A percentile compares a stretch with the other conserved stretches of the same genome.
Conservation (phyloP, 441 rosid genomes). For the Mallotus japonicus region DNA sequence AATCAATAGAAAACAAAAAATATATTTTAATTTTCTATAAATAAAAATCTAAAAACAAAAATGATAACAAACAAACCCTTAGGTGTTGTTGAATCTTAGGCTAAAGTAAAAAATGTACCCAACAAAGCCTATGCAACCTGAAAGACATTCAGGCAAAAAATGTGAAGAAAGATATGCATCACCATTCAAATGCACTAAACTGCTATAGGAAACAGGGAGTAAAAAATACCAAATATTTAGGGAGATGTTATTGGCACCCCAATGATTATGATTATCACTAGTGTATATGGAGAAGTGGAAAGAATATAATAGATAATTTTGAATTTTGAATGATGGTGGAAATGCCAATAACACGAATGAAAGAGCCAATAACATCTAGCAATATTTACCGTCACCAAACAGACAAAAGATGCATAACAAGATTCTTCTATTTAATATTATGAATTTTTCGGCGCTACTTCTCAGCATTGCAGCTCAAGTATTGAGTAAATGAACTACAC, state of each 20-base stretch:
- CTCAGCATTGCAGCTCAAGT: not conserved
- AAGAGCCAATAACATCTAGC: too few relatives aligned
- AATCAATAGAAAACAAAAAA: too few relatives aligned
- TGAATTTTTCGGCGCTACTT: conserved; percentile 1
- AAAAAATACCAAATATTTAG: not conserved
- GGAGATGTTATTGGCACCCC: too few relatives aligned
- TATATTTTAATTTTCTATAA: too few relatives aligned
- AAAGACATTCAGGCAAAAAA: not conserved
- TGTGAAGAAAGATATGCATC: not conserved
- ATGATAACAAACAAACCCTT: too few relatives aligned
- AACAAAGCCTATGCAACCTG: not conserved
- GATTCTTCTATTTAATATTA: not conserved
- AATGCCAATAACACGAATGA: too few relatives aligned
- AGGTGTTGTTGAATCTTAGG: not conserved
- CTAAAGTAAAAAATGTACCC: not conserved
- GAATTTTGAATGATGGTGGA: too few relatives aligned
- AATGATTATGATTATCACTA: too few relatives aligned
- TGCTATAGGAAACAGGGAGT: not conserved
- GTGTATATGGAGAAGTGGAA: too few relatives aligned
- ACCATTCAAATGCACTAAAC: not conserved
- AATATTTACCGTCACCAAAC: not conserved
- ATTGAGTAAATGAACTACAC: not conserved
- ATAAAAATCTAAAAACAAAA: too few relatives aligned
- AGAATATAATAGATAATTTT: too few relatives aligned
- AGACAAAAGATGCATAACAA: not conserved